Base-by-base conservation (phyloP, 1,284 basidiomycete species). In the Ganoderma leucocontextum region DNA sequence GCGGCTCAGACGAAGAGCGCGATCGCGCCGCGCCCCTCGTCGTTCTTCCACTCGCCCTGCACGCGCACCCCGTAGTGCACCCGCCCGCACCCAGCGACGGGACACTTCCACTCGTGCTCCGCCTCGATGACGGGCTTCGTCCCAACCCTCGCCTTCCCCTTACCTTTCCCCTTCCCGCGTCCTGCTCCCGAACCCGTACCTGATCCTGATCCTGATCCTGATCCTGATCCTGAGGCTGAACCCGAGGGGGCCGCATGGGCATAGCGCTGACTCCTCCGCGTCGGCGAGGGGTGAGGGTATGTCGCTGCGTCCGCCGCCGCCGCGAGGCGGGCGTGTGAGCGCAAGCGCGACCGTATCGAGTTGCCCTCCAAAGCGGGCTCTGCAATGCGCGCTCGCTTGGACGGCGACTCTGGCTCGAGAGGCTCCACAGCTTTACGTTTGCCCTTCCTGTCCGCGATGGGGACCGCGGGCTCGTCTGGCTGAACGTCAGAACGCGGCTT, bases 51-150 rank as follows among this genome's bases (percentile, higher is more conserved):
- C 63, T 79, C 80, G 6, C 85, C 89, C 53, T 82, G 82, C 29
- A 89, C 75, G 67, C 84, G 81, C 41, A 90, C 82, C 72, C 89
- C 91, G 29, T 82, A 77, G 77, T 93, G 91, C 58, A 80, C 71
- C 17, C 77, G 79, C 10, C 80, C 83, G 74, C 91, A 93, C 0
- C 81, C 82, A 2, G 80, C 71, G 3, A 92, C 89, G 1, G 91
- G 91, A 74, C 91, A 93, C 33, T 63, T 74, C 90, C 90, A 93
- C 70, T 85, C 82, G 72, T 85, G 80, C 71, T 82, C 82, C 52
- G 79, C 86, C 71, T 87, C 83, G 15, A 88, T 76, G 29, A 41
- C 64, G 0, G 66, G 66, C 53, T 78, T 79, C 53, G 53, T 67
- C 4, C 79, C 79, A 44, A 72, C 75, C 55, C 66, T 44, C 57